A percentile compares a stretch with the other conserved stretches of the same genome.
Conservation (phyloP, 345 rosid genomes). For the Eutrema yunnanense region DNA sequence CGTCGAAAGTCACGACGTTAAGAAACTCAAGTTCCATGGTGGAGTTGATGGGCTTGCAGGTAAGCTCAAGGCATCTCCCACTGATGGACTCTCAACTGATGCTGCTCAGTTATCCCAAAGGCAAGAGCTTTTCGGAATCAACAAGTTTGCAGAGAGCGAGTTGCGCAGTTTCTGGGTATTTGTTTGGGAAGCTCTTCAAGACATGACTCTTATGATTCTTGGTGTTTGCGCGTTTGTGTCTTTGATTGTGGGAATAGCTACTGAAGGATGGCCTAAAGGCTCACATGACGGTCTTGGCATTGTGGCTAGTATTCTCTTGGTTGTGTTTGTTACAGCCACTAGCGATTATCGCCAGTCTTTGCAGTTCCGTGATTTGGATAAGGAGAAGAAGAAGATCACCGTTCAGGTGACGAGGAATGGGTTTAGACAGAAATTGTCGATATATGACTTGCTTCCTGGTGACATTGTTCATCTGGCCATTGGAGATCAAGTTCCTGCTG, state of each 20-base stretch:
- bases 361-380: conserved; percentile 84
- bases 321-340: conserved; percentile 79
- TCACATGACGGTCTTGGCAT: conserved; percentile 95
- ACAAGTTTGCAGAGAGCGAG: conserved; percentile 73
- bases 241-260: conserved; percentile 78
- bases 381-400: conserved; percentile 81
- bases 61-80: conserved; percentile 57
- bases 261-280: conserved; percentile 96
- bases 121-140: conserved; percentile 72
- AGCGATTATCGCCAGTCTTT: conserved; percentile 91
- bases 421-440: conserved; percentile 78
- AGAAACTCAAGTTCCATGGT: conserved; percentile 72
- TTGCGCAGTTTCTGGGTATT: conserved; percentile 63
- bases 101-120: conserved; percentile 36
- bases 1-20: conserved; percentile 72
- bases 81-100: conserved; percentile 47
- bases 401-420: conserved; percentile 81
- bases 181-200: conserved; percentile 96
- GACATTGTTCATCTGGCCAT: conserved; percentile 85
- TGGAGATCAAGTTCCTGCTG: conserved; percentile 96
- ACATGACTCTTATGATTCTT: conserved; percentile 90
- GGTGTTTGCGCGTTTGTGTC: conserved; percentile 85
- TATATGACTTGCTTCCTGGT: conserved; percentile 81
- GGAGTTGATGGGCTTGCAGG: conserved; percentile 62
- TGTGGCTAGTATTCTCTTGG: conserved; percentile 78